These are phyloP conservation scores for Dactylellina drechsleri DNA, from an alignment of 2,329 filamentous ascomycete genomes.

Conservation along the genomic window DNA sequence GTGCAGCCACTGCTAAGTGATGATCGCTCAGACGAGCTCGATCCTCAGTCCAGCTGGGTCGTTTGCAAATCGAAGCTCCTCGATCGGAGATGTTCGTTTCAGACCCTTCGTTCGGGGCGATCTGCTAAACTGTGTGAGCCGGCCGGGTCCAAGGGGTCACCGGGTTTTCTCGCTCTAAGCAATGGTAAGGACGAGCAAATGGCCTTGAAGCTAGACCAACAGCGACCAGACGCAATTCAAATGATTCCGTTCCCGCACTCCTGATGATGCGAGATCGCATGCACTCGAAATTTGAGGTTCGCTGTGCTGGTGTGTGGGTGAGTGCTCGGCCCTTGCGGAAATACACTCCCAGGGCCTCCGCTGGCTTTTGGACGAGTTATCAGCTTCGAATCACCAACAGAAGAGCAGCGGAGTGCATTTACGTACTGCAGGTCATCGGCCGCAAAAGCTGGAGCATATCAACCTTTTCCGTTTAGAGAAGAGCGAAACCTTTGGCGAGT, in stretches of 20 bases:
- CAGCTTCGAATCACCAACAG: slow-evolving; percentile 16
- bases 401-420: slow-evolving; percentile 10
- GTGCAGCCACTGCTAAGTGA: background rate
- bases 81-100: slow-evolving; percentile 36
- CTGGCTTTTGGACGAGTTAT: background rate
- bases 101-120: background rate
- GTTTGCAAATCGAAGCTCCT: background rate
- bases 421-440: slow-evolving; percentile 51
- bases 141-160: background rate
- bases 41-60: background rate
- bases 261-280: slow-evolving; percentile 13
- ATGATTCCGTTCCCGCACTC: slow-evolving; percentile 20
- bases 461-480: slow-evolving; percentile 32
- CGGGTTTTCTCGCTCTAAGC: background rate
- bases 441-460: slow-evolving; percentile 26
- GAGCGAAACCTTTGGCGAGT: background rate
- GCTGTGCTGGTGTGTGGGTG: slow-evolving; percentile 18
- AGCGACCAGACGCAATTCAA: too few relatives aligned
- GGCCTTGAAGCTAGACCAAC: too few relatives aligned
- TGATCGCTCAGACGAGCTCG: slow-evolving; percentile 24
- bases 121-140: background rate
- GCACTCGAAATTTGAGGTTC: slow-evolving; percentile 19
- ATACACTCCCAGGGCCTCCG: background rate
- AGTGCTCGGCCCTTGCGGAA: slow-evolving; percentile 27
- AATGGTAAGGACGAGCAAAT: too few relatives aligned